Evolutionary conservation across 2,329 filamentous ascomycete genomes (phyloP).

Genomic region (Sporothrix protearum): DNA sequence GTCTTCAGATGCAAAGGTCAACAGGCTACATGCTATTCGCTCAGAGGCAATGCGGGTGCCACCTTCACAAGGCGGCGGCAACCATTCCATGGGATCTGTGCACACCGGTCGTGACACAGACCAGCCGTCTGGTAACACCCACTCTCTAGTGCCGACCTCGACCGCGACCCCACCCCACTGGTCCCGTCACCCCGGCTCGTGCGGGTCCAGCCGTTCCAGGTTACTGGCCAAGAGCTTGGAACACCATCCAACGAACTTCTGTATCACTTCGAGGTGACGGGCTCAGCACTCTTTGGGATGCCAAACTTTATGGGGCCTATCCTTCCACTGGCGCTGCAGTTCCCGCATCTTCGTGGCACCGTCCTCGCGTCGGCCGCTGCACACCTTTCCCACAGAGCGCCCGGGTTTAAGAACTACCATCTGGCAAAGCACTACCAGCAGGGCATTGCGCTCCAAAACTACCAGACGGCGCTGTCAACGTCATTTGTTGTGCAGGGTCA

Average conservation of each 20-base stretch:
- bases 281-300: conserved; percentile 25
- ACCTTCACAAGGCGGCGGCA: not conserved
- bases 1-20: not conserved
- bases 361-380: conserved; percentile 27
- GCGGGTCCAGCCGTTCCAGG: conserved; percentile 18
- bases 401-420: conserved; percentile 23
- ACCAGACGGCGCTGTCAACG: conserved; percentile 26
- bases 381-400: conserved; percentile 28
- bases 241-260: conserved; percentile 27
- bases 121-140: not conserved
- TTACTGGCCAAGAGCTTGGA: conserved; percentile 21
- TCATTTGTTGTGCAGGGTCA: conserved; percentile 27
- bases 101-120: not conserved
- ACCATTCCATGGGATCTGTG: not conserved
- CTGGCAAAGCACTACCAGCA: conserved; percentile 30
- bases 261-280: conserved; percentile 26
- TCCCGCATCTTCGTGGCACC: conserved; percentile 28
- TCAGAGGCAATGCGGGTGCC: not conserved
- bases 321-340: conserved; percentile 23
- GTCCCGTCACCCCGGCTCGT: conserved; percentile 17
- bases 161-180: not conserved
- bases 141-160: not conserved
- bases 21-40: not conserved
- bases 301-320: conserved; percentile 26
- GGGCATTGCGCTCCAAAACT: conserved; percentile 27